Percentiles rank a stretch among this genome's conserved stretches.
Conservation (phyloP, 2,329 filamentous ascomycete genomes). For the Aspergillus vadensis region DNA sequence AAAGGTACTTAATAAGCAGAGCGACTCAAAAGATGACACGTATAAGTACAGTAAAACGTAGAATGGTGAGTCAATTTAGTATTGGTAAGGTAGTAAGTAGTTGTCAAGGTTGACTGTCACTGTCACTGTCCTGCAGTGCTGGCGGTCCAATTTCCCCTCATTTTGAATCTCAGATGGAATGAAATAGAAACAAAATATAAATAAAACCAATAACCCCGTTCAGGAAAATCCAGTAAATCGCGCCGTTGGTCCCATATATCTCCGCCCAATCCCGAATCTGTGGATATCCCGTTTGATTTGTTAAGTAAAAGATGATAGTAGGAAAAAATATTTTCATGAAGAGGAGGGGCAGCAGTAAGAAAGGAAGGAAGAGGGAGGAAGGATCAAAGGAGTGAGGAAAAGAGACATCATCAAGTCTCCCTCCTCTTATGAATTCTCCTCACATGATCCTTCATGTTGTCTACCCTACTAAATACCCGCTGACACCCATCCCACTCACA, state of each 20-base stretch:
- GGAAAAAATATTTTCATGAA: no score
- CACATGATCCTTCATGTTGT: constrained; percentile 61
- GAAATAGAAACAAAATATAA: no score
- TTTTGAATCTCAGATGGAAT: no score
- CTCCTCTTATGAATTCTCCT: constrained; percentile 44
- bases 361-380: background rate
- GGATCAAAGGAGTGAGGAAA: background rate
- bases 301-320: no score
- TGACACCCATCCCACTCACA: constrained; percentile 62
- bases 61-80: no score
- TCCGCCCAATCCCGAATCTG: background rate
- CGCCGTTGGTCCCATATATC: background rate
- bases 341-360: background rate
- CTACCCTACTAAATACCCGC: constrained; percentile 61
- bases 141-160: no score
- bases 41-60: no score
- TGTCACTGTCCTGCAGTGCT: no score
- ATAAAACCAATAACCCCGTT: background rate
- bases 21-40: no score
- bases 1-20: no score
- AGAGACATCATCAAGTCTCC: constrained; percentile 6
- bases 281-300: background rate
- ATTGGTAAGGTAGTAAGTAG: no score
- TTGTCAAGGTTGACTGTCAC: no score
- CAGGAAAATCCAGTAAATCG: background rate